These are phyloP conservation scores for Kodamaea laetipori DNA, from an alignment of 805 yeast genomes.

Conservation along the genomic window DNA sequence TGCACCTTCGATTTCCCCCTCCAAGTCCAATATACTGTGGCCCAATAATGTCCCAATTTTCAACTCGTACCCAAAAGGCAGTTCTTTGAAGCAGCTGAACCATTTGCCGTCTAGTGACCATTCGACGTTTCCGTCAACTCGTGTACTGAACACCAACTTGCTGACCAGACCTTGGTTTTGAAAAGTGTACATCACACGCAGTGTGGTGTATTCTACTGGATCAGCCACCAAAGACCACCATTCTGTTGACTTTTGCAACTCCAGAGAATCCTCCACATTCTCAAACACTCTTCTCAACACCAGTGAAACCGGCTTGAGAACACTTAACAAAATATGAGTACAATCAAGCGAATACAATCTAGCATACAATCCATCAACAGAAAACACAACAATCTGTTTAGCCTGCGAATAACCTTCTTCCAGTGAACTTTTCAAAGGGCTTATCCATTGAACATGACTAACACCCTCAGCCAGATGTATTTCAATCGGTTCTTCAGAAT, in stretches of 20 bases:
- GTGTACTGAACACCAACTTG: constrained; percentile 16
- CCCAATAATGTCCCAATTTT: constrained; percentile 32
- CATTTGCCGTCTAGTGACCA: constrained; percentile 42
- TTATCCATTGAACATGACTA: constrained; percentile 37
- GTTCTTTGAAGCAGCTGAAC: constrained; percentile 30
- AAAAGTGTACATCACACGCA: constrained; percentile 29
- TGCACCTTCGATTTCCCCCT: constrained; percentile 3
- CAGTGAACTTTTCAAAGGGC: constrained; percentile 18
- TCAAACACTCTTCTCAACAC: constrained; percentile 23
- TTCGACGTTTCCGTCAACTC: constrained; percentile 13
- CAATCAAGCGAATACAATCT: constrained; percentile 42
- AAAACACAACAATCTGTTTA: constrained; percentile 35
- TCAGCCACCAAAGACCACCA: constrained; percentile 38
- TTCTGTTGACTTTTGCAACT: no score
- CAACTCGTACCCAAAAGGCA: constrained; percentile 31
- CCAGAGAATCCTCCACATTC: no score
- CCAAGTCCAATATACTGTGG: constrained; percentile 1
- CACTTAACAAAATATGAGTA: constrained; percentile 31
- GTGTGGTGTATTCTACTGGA: constrained; percentile 23
- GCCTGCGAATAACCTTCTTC: constrained; percentile 33
- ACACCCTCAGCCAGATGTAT: constrained; percentile 38
- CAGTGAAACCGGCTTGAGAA: constrained; percentile 34
- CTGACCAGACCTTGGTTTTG: constrained; percentile 37
- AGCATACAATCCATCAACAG: constrained; percentile 27
- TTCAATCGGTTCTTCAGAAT: constrained; percentile 27